Percentiles rank a stretch among this genome's conserved stretches.
phyloP scores from a whole-genome alignment of 2,329 filamentous ascomycete genomes.

The Huntiella decipiens region DNA sequence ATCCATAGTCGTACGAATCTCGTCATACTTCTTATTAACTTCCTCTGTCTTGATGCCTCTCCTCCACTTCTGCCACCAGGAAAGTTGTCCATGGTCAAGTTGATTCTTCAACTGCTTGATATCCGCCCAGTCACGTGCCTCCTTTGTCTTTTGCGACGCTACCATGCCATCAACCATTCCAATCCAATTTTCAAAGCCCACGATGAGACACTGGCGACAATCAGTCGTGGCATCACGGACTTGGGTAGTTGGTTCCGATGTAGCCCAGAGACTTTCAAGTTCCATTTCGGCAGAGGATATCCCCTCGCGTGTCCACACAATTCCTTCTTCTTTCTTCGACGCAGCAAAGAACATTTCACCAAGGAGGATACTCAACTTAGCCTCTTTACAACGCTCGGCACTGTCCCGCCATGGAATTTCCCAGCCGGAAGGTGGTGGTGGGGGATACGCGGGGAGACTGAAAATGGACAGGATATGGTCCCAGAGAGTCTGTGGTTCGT shows the following conservation, averaged over 20 bases:
- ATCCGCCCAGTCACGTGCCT: constrained; percentile 21
- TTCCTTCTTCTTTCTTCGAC: constrained; percentile 41
- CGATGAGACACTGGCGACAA: constrained; percentile 59
- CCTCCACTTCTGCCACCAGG: constrained; percentile 11
- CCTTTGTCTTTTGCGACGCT: constrained; percentile 33
- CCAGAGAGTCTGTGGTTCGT: background rate
- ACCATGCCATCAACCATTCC: constrained; percentile 41
- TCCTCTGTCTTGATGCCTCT: constrained; percentile 24
- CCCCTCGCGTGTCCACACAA: constrained; percentile 79
- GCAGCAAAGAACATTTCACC: constrained; percentile 78
- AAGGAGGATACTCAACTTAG: constrained; percentile 72
- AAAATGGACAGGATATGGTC: background rate
- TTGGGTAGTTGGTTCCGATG: constrained; percentile 6
- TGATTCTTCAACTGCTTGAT: constrained; percentile 17
- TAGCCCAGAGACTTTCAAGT: constrained; percentile 23
- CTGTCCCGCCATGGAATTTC: constrained; percentile 44
- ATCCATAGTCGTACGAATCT: constrained; percentile 30
- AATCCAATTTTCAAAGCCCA: constrained; percentile 65
- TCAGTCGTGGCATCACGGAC: constrained; percentile 25
- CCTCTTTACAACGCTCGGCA: constrained; percentile 61
- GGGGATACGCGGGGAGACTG: constrained; percentile 44
- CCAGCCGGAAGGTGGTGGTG: constrained; percentile 51
- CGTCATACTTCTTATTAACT: constrained; percentile 15
- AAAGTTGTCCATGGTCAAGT: constrained; percentile 10
- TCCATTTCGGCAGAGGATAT: constrained; percentile 62